These are phyloP conservation scores for Millerago galiae DNA, from an alignment of 805 yeast species.

Conservation along the genomic window DNA sequence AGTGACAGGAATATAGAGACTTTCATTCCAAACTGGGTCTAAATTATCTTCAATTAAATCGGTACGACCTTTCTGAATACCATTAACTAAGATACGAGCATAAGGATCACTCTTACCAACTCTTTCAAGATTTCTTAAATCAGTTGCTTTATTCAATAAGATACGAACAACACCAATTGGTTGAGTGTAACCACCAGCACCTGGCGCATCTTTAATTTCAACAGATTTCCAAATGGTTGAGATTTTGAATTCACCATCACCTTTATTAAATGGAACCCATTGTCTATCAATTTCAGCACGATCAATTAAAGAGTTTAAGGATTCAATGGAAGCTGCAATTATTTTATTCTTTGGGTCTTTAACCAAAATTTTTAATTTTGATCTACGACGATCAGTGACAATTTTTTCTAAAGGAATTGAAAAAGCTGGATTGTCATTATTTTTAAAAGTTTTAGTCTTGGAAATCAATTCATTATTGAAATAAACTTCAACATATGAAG, in stretches of 20 bases:
- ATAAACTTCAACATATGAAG: constrained; percentile 67
- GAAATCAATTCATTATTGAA: constrained; percentile 54
- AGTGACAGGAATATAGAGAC: constrained; percentile 74
- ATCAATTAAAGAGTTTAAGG: constrained; percentile 58
- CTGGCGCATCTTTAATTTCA: constrained; percentile 55
- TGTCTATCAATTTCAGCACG: constrained; percentile 70
- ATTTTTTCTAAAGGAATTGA: constrained; percentile 58
- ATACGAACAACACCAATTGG: constrained; percentile 91
- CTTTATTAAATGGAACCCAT: constrained; percentile 67
- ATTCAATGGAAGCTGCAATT: constrained; percentile 52
- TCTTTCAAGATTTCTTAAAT: constrained; percentile 76
- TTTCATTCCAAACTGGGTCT: constrained; percentile 82
- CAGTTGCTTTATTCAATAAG: constrained; percentile 60
- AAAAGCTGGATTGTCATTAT: constrained; percentile 64
- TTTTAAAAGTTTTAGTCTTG: constrained; percentile 53
- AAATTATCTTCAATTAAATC: constrained; percentile 56
- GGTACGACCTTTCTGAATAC: constrained; percentile 73
- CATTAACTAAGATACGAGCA: constrained; percentile 71
- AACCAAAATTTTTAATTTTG: constrained; percentile 62
- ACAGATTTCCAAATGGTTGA: constrained; percentile 85
- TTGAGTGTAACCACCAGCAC: constrained; percentile 78
- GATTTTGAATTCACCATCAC: constrained; percentile 67
- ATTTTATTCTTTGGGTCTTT: constrained; percentile 54
- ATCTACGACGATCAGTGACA: constrained; percentile 61
- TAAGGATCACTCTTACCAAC: constrained; percentile 94